Percentiles rank a stretch among this genome's conserved stretches.
These are phyloP conservation scores for Neurospora intermedia DNA, from an alignment of 495 filamentous ascomycete genomes.

Conservation along the genomic window DNA sequence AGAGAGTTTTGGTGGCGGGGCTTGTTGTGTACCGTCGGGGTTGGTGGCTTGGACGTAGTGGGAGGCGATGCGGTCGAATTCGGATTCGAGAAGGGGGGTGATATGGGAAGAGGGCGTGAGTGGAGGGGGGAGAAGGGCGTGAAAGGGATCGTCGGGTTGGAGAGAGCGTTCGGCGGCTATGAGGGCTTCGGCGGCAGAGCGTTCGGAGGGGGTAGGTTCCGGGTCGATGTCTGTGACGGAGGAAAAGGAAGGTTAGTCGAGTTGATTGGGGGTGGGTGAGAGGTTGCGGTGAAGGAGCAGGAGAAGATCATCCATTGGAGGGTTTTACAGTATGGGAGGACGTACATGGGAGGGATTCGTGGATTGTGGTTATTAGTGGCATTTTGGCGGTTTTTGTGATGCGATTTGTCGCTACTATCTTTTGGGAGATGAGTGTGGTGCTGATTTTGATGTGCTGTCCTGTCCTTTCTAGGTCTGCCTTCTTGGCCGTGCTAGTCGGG, in stretches of 20 bases:
- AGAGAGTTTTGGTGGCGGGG: conserved; percentile 30
- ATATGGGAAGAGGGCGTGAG: conserved; percentile 28
- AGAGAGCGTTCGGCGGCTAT: conserved; percentile 54
- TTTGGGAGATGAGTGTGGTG: background rate
- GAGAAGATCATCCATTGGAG: background rate
- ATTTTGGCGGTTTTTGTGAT: conserved; percentile 27
- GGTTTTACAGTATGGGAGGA: background rate
- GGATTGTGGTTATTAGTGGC: conserved; percentile 58
- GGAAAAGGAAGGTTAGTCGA: conserved; percentile 8
- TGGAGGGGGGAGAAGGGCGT: conserved; percentile 30
- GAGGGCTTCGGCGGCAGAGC: conserved; percentile 47
- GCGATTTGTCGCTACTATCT: background rate
- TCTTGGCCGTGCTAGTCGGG: background rate
- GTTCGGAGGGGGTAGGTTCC: conserved; percentile 49
- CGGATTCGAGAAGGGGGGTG: conserved; percentile 50
- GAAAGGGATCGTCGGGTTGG: conserved; percentile 25
- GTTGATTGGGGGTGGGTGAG: background rate
- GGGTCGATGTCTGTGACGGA: conserved; percentile 54
- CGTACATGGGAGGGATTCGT: conserved; percentile 81
- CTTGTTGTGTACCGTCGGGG: background rate
- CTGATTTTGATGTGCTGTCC: background rate
- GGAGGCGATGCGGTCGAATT: conserved; percentile 36
- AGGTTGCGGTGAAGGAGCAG: background rate
- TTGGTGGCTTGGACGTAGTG: background rate
- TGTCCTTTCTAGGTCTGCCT: background rate